Conservation (phyloP, 2,329 filamentous ascomycete species). For the Pestalotiopsis sp. region DNA sequence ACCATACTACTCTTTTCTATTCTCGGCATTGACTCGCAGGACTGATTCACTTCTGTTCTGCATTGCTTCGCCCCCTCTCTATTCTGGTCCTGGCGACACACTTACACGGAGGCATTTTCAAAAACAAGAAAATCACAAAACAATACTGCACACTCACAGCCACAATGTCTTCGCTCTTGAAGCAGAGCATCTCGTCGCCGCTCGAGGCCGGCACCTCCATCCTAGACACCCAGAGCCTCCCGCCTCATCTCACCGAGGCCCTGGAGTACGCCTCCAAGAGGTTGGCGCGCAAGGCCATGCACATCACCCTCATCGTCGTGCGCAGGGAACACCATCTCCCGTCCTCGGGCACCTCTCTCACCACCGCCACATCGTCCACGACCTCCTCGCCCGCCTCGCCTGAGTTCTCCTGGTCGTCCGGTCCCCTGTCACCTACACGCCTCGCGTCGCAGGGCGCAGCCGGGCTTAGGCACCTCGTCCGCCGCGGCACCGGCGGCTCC, state of each 20-base stretch:
- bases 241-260: constrained; percentile 53
- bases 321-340: constrained; percentile 59
- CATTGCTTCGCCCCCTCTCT: background rate
- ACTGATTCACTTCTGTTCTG: background rate
- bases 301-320: constrained; percentile 60
- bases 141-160: background rate
- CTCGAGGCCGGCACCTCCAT: constrained; percentile 64
- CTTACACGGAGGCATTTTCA: background rate
- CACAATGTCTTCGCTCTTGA: constrained; percentile 42
- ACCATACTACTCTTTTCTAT: background rate
- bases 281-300: constrained; percentile 55
- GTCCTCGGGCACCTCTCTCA: constrained; percentile 31
- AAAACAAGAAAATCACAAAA: too few relatives aligned
- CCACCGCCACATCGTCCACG: constrained; percentile 12
- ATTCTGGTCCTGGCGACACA: background rate
- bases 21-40: background rate
- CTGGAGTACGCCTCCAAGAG: constrained; percentile 60
- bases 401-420: constrained; percentile 14
- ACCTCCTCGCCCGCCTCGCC: constrained; percentile 29
- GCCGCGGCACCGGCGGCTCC: constrained; percentile 36
- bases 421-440: constrained; percentile 30
- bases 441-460: constrained; percentile 31
- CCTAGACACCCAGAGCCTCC: constrained; percentile 59
- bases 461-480: constrained; percentile 41
- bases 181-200: constrained; percentile 61